phyloP scores from a whole-genome alignment of 139 green algal genomes.

The Limnomonas spitsbergensis region DNA sequence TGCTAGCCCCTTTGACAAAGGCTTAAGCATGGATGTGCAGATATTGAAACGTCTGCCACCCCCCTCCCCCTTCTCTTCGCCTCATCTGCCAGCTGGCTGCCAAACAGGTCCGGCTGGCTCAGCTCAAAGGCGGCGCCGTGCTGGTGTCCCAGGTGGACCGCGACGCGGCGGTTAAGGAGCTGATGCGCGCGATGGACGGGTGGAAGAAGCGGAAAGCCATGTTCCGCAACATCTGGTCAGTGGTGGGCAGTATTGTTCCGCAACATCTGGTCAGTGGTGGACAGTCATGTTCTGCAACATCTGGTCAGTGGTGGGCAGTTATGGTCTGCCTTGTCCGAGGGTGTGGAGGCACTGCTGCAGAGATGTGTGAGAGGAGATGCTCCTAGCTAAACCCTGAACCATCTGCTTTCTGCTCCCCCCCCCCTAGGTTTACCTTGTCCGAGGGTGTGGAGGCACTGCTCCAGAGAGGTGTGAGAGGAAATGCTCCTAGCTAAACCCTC shows the following conservation, averaged over 20 bases:
- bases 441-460: slow-evolving; percentile 77
- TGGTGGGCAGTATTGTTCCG: not conserved
- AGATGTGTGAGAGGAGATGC: too few relatives aligned
- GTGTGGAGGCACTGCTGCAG: too few relatives aligned
- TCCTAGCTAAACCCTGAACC: too few relatives aligned
- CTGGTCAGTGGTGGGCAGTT: not conserved
- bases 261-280: not conserved
- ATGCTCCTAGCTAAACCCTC: too few relatives aligned
- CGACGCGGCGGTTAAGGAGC: not conserved
- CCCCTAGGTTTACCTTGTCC: slow-evolving; percentile 53
- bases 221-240: not conserved
- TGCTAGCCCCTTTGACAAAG: not conserved
- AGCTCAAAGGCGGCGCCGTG: not conserved
- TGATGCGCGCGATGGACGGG: not conserved
- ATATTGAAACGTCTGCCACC: too few relatives aligned
- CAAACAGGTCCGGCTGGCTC: not conserved
- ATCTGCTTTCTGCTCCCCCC: too few relatives aligned
- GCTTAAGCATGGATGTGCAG: too few relatives aligned
- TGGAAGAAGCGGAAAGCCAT: not conserved
- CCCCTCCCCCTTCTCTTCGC: too few relatives aligned
- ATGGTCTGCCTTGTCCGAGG: not conserved
- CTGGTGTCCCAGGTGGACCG: not conserved
- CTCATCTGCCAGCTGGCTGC: not conserved
- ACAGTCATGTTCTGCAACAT: not conserved
- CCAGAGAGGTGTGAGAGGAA: slow-evolving; percentile 72